Conservation (phyloP, 2,329 filamentous ascomycete genomes). For the Chaetomium strumarium region DNA sequence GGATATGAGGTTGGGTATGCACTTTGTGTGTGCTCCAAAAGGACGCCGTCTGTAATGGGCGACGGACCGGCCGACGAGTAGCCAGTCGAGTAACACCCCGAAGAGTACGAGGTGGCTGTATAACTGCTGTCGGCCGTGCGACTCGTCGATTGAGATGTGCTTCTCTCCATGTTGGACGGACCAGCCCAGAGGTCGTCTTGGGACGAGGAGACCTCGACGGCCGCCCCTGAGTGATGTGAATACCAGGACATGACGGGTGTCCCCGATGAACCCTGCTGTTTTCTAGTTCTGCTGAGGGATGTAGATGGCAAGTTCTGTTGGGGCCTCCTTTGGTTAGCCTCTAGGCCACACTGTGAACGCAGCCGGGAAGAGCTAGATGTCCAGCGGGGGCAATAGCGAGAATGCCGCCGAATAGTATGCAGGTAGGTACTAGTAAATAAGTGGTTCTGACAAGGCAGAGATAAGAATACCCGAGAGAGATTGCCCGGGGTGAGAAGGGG, state of each 20-base stretch:
- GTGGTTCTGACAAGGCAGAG: no score
- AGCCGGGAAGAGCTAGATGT: no score
- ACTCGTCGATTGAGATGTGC: conserved; percentile 11
- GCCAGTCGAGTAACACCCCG: conserved; percentile 1
- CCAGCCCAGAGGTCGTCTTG: conserved; percentile 6
- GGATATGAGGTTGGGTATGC: neutral
- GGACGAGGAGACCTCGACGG: neutral
- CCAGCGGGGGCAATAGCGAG: no score
- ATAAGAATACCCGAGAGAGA: neutral
- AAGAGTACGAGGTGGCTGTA: conserved; percentile 5
- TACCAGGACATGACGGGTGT: neutral
- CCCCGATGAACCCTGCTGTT: no score
- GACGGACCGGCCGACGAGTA: neutral
- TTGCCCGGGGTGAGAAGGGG: neutral
- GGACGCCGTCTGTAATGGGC: neutral
- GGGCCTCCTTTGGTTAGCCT: no score
- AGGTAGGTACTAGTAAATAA: no score
- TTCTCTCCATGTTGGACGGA: conserved; percentile 12
- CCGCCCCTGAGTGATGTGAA: neutral
- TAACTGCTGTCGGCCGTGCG: conserved; percentile 9
- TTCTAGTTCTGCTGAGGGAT: neutral
- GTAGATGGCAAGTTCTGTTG: no score
- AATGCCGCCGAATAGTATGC: no score
- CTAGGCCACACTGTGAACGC: no score
- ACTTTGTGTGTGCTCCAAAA: neutral